phyloP scores from a whole-genome alignment of 2,329 filamentous ascomycete species.

The Dactylellina leptospora region DNA sequence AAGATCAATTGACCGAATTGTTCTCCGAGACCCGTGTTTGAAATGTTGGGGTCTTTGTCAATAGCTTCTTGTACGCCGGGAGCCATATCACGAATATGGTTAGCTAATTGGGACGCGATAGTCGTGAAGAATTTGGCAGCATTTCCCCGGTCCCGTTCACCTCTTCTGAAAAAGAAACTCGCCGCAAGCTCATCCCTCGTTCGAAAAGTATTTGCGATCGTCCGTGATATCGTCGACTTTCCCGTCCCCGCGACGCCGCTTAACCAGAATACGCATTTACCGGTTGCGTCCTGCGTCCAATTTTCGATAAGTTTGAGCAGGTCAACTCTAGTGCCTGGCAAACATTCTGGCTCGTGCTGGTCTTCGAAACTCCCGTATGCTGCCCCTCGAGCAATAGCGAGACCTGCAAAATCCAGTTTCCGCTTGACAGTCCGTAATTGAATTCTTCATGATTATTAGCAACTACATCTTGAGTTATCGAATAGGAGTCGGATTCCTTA shows the following conservation, averaged over 20 bases:
- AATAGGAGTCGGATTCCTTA: not conserved
- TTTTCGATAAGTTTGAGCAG: slow-evolving; percentile 50
- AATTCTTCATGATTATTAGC: not conserved
- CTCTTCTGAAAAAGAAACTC: slow-evolving; percentile 45
- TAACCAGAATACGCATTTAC: slow-evolving; percentile 59
- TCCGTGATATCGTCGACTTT: slow-evolving; percentile 38
- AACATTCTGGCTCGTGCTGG: slow-evolving; percentile 55
- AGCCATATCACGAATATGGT: not conserved
- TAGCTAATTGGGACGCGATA: slow-evolving; percentile 17
- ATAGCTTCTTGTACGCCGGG: slow-evolving; percentile 1
- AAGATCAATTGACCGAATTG: slow-evolving; percentile 15
- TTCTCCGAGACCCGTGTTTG: not conserved
- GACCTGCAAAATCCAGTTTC: slow-evolving; percentile 12
- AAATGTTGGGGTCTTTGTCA: not conserved
- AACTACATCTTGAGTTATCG: not conserved
- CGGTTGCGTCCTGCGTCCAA: slow-evolving; percentile 37
- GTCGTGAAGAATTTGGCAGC: slow-evolving; percentile 49
- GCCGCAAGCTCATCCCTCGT: slow-evolving; percentile 28
- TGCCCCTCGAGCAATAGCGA: slow-evolving; percentile 49
- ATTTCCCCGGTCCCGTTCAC: slow-evolving; percentile 24
- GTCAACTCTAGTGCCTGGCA: slow-evolving; percentile 55
- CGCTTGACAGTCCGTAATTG: slow-evolving; percentile 8
- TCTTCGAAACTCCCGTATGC: slow-evolving; percentile 53
- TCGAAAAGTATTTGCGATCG: slow-evolving; percentile 13
- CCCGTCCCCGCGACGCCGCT: slow-evolving; percentile 59